These are phyloP conservation scores for Neocallimastix lanati DNA, from an alignment of 192 early-diverging fungal species.

Conservation along the genomic window DNA sequence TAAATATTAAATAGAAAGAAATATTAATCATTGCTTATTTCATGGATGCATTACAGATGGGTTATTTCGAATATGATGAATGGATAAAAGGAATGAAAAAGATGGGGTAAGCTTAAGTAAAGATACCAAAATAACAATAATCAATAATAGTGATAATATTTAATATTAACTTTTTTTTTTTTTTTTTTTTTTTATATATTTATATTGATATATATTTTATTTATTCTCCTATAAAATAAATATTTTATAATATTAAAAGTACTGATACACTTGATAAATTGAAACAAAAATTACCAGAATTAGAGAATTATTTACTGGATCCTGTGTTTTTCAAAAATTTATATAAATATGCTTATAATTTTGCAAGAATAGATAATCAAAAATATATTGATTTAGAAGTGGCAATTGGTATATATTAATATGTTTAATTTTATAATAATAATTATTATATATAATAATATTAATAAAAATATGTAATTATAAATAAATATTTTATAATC, in stretches of 20 bases:
- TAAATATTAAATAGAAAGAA: not conserved
- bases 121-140: no score
- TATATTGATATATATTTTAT: no score
- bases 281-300: not conserved
- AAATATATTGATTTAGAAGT: not conserved
- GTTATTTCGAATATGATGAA: not conserved
- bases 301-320: not conserved
- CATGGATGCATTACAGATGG: not conserved
- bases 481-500: no score
- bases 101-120: not conserved
- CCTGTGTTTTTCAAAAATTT: not conserved
- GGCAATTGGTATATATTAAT: no score
- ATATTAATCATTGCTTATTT: not conserved
- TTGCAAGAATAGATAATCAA: not conserved
- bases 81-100: not conserved
- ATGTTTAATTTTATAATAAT: no score
- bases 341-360: not conserved
- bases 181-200: no score
- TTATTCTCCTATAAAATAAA: no score
- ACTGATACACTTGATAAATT: not conserved
- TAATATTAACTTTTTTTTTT: no score
- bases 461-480: no score
- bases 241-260: no score
- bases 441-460: no score
- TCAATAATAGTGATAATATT: no score